phyloP scores from a whole-genome alignment of 495 filamentous ascomycete species.

The Neurospora africana region DNA sequence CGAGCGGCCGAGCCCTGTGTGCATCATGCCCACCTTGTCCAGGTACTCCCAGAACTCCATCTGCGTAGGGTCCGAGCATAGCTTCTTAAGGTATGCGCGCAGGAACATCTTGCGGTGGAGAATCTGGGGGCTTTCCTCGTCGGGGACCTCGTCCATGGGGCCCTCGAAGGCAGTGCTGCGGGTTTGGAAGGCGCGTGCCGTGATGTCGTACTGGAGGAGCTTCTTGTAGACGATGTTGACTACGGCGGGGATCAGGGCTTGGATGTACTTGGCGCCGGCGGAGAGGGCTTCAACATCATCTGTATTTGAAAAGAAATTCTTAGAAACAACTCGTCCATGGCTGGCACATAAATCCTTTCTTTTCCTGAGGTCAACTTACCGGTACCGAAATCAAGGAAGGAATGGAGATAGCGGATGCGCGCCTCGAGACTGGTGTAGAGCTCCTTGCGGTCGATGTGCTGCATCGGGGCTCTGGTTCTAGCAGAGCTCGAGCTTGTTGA shows the following conservation, averaged over 20 bases:
- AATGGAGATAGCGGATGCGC: slow-evolving; percentile 58
- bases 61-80: slow-evolving; percentile 59
- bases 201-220: slow-evolving; percentile 64
- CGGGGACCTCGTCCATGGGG: slow-evolving; percentile 48
- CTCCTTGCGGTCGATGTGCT: slow-evolving; percentile 58
- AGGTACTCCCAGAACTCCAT: slow-evolving; percentile 73
- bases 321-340: background rate
- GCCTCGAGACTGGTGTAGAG: slow-evolving; percentile 58
- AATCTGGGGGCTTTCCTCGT: slow-evolving; percentile 59
- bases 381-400: slow-evolving; percentile 61
- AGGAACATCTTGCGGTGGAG: slow-evolving; percentile 68
- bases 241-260: slow-evolving; percentile 58
- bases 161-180: slow-evolving; percentile 52
- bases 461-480: slow-evolving; percentile 22
- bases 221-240: slow-evolving; percentile 74
- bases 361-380: slow-evolving; percentile 32
- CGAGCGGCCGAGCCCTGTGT: slow-evolving; percentile 51
- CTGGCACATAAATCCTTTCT: background rate
- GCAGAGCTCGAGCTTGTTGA: background rate
- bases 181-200: slow-evolving; percentile 59
- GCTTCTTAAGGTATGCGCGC: slow-evolving; percentile 55
- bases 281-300: slow-evolving; percentile 59
- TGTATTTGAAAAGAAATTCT: slow-evolving; percentile 11
- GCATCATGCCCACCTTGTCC: slow-evolving; percentile 71
- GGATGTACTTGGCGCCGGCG: slow-evolving; percentile 59